Evolutionary conservation across 2,329 filamentous ascomycete species (phyloP), one percentile per base, ranked within the genome.

Genomic region (Juglanconis juglandina): DNA sequence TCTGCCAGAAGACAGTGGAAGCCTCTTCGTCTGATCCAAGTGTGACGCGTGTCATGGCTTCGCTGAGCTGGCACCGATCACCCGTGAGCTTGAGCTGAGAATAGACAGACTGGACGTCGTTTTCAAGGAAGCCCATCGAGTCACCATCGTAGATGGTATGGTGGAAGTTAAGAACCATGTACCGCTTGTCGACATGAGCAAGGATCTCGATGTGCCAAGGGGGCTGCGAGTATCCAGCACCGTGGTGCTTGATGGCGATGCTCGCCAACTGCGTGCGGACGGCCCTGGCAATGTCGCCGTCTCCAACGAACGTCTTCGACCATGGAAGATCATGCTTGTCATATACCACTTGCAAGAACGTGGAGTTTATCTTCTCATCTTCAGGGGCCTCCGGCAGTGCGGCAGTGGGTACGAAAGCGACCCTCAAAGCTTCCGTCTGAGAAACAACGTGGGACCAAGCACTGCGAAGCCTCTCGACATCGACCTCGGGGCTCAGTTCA

Each of bases 91-190:
- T 51, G 55, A 53, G 7, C 8, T 50, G 47, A 10, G 47, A 14
- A 39, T 72, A 69, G 64, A 44, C 87, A 76, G 63, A 86, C 37
- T 39, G 37, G 37, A 39, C 37, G 11, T 39, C 37, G 7, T 39
- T 13, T 39, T 7, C 37, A 7, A 39, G 84, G 84, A 39, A 39
- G 37, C 11, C 37, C 37, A 39, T 39, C 11, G 37, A 39, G 50
- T 82, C 80, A 1, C 83, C 85, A 73, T 89, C 87, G 63, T 87
- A 87, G 2, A 89, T 73, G 1, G 85, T 81, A 68, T 89, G 87
- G 60, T 87, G 80, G 6, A 86, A 67, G 4, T 69, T 75, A 14
- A 77, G 49, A 54, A 77, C 69, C 71, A 77, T 71, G 8, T 66
- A 67, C 32, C 55, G 47, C 1, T 67, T 66, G 8, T 66, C 65